phyloP scores from a whole-genome alignment of 352 stramenopile species.

The Phytophthora pinifolia region DNA sequence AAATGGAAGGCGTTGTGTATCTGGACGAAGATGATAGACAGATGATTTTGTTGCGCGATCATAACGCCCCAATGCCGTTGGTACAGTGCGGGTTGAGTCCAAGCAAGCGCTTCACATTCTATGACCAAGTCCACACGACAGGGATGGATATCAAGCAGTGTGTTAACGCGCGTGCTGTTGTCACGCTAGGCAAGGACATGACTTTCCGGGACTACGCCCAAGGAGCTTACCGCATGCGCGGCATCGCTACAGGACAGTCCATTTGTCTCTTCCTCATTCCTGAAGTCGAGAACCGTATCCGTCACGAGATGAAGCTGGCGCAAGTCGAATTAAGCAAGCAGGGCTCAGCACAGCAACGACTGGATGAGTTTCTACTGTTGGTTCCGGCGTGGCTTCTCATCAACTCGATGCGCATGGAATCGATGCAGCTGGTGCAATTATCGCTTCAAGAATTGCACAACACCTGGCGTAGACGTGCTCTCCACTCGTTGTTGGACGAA shows the following conservation, averaged over 20 bases:
- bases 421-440: conserved; percentile 99
- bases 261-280: conserved; percentile 93
- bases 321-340: conserved; percentile 26
- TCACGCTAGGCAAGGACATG: conserved; percentile 97
- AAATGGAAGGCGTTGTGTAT: conserved; percentile 92
- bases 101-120: conserved; percentile 92
- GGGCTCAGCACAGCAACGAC: conserved; percentile 28
- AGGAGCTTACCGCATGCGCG: conserved; percentile 91
- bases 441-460: conserved; percentile 97
- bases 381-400: conserved; percentile 96
- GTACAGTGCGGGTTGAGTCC: conserved; percentile 85
- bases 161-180: conserved; percentile 84
- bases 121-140: conserved; percentile 94
- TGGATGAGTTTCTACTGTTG: conserved; percentile 72
- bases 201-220: conserved; percentile 94
- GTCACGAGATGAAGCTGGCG: conserved; percentile 66
- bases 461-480: conserved; percentile 95
- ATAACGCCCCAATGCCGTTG: conserved; percentile 94
- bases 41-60: conserved; percentile 94
- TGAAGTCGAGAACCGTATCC: conserved; percentile 90
- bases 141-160: conserved; percentile 94
- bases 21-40: conserved; percentile 87
- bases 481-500: conserved; percentile 89
- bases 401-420: conserved; percentile 99
- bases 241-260: conserved; percentile 90